These are phyloP conservation scores for Globisporangium spiculum DNA, from an alignment of 352 stramenopile species.

Conservation along the genomic window DNA sequence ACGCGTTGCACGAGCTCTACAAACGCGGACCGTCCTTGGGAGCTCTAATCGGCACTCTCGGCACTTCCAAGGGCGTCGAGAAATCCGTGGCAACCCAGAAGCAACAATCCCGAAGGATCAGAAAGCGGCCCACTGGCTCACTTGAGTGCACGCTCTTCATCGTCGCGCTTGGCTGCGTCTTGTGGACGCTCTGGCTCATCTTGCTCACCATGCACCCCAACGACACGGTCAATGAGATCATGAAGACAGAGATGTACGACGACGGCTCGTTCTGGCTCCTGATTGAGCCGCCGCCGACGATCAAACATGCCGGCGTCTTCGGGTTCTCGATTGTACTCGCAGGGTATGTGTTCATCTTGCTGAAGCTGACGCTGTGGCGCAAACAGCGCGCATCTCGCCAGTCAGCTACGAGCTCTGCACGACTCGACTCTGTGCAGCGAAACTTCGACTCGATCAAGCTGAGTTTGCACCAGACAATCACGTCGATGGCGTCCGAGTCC, in stretches of 20 bases:
- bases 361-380: neutral
- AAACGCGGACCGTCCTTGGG: too few relatives aligned
- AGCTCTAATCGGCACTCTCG: too few relatives aligned
- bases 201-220: slow-evolving; percentile 30
- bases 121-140: neutral
- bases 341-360: slow-evolving; percentile 26
- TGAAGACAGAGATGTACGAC: slow-evolving; percentile 27
- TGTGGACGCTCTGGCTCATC: slow-evolving; percentile 31
- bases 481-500: too few relatives aligned
- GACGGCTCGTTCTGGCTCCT: slow-evolving; percentile 37
- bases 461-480: neutral
- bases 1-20: too few relatives aligned
- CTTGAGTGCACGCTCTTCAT: neutral
- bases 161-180: slow-evolving; percentile 16
- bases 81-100: too few relatives aligned
- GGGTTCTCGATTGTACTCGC: slow-evolving; percentile 19
- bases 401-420: neutral
- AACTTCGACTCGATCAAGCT: neutral
- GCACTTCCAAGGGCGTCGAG: too few relatives aligned
- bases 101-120: too few relatives aligned
- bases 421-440: neutral
- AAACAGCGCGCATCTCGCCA: neutral
- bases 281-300: slow-evolving; percentile 20
- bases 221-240: slow-evolving; percentile 30
- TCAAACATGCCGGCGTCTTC: slow-evolving; percentile 16